These are phyloP conservation scores for Penicillium sp. DNA, from an alignment of 2,329 filamentous ascomycete species.

Conservation along the genomic window DNA sequence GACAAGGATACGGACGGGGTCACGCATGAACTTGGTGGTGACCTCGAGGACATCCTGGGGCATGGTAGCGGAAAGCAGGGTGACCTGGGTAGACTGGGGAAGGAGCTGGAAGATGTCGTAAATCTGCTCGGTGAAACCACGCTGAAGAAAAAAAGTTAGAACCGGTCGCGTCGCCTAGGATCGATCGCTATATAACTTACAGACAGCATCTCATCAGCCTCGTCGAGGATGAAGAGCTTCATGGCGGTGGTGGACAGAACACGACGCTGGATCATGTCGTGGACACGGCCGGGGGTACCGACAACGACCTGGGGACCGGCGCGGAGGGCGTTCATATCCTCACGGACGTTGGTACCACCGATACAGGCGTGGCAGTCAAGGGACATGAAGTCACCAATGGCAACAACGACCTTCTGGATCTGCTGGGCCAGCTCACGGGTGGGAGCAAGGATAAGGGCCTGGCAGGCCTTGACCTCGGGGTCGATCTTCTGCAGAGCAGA, in stretches of 20 bases:
- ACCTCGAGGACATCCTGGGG: constrained; percentile 98
- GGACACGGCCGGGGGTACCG: constrained; percentile 92
- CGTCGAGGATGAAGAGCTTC: constrained; percentile 76
- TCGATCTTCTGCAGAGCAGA: constrained; percentile 99
- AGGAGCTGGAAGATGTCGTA: constrained; percentile 98
- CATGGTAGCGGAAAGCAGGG: constrained; percentile 92
- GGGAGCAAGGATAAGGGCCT: constrained; percentile 95
- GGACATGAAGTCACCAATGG: constrained; percentile 99
- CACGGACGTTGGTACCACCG: constrained; percentile 94
- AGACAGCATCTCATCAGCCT: constrained; percentile 70
- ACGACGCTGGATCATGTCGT: constrained; percentile 76
- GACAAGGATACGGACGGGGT: constrained; percentile 46
- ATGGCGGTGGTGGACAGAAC: constrained; percentile 72
- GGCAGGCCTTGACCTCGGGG: constrained; percentile 88
- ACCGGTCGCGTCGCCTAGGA: neutral
- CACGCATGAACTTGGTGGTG: constrained; percentile 99
- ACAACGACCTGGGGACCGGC: constrained; percentile 98
- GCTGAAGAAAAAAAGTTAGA: constrained; percentile 54
- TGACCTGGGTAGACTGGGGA: constrained; percentile 95
- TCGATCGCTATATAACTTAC: constrained; percentile 8
- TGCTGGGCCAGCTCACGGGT: constrained; percentile 97
- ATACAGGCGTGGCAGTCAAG: constrained; percentile 99
- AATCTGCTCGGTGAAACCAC: constrained; percentile 96
- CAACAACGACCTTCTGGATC: constrained; percentile 98
- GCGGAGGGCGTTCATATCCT: constrained; percentile 96